Conservation (phyloP, 2,329 filamentous ascomycete genomes). For the Nothopassalora personata region DNA sequence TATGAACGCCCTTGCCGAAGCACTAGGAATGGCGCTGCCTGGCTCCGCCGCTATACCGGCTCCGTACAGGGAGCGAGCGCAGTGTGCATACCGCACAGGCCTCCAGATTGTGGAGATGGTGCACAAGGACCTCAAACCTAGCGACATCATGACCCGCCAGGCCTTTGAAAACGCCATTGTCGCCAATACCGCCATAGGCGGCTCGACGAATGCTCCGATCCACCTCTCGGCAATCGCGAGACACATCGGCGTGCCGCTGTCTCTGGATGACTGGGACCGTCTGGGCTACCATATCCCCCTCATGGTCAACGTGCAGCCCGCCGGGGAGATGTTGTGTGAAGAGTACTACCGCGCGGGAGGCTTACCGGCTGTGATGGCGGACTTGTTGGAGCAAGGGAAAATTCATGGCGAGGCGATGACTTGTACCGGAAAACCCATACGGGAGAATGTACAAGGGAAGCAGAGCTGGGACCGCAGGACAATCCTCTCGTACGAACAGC, state of each 20-base stretch:
- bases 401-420: constrained; percentile 42
- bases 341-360: constrained; percentile 53
- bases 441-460: constrained; percentile 41
- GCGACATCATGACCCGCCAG: constrained; percentile 51
- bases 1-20: constrained; percentile 31
- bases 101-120: constrained; percentile 32
- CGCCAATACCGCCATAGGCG: constrained; percentile 52
- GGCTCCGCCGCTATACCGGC: constrained; percentile 28
- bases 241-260: constrained; percentile 48
- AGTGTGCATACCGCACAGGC: constrained; percentile 29
- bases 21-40: constrained; percentile 29
- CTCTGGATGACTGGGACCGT: constrained; percentile 51
- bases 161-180: constrained; percentile 55
- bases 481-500: constrained; percentile 43
- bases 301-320: constrained; percentile 52
- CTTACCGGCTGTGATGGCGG: constrained; percentile 50
- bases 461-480: constrained; percentile 48
- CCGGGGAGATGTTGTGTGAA: constrained; percentile 49
- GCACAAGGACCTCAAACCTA: constrained; percentile 35
- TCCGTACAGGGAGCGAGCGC: constrained; percentile 27
- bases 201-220: constrained; percentile 54
- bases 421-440: constrained; percentile 44
- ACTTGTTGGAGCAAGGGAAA: constrained; percentile 46
- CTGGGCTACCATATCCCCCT: constrained; percentile 49
- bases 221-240: constrained; percentile 52